Conservation (phyloP, 1,284 basidiomycete species). For the Ceratobasidium sp. region DNA sequence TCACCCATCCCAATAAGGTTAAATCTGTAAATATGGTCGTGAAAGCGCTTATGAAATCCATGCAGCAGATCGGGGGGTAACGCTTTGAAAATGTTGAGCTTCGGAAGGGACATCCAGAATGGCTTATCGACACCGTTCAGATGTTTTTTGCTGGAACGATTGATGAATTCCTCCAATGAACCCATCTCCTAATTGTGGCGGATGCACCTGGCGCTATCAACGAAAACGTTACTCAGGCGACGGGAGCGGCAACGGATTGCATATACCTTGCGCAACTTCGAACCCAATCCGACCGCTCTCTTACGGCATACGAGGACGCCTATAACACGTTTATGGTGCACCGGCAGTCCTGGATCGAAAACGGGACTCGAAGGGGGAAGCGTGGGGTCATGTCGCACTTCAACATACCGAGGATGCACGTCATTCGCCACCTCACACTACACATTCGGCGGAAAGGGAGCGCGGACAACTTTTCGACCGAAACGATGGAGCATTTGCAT, state of each 20-base stretch:
- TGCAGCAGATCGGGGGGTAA: slow-evolving; percentile 38
- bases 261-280: slow-evolving; percentile 15
- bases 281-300: slow-evolving; percentile 4
- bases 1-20: slow-evolving; percentile 30
- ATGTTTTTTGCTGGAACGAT: slow-evolving; percentile 14
- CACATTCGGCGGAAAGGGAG: slow-evolving; percentile 3
- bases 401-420: slow-evolving; percentile 42
- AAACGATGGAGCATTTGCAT: slow-evolving; percentile 40
- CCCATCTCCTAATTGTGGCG: slow-evolving; percentile 9
- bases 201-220: slow-evolving; percentile 13
- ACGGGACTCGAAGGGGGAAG: slow-evolving; percentile 16
- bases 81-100: neutral
- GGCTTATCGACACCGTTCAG: slow-evolving; percentile 21
- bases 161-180: slow-evolving; percentile 6
- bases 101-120: neutral
- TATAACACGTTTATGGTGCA: neutral
- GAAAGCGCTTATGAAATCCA: slow-evolving; percentile 40
- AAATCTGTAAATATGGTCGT: slow-evolving; percentile 38
- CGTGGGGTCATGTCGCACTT: slow-evolving; percentile 3
- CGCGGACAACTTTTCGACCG: slow-evolving; percentile 40
- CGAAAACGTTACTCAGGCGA: neutral
- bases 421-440: slow-evolving; percentile 3
- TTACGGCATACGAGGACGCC: neutral
- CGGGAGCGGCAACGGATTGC: slow-evolving; percentile 7
- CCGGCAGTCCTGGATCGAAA: slow-evolving; percentile 20